Evolutionary conservation across 2,329 filamentous ascomycete genomes (phyloP).

Genomic region (Penicillium vulpinum): DNA sequence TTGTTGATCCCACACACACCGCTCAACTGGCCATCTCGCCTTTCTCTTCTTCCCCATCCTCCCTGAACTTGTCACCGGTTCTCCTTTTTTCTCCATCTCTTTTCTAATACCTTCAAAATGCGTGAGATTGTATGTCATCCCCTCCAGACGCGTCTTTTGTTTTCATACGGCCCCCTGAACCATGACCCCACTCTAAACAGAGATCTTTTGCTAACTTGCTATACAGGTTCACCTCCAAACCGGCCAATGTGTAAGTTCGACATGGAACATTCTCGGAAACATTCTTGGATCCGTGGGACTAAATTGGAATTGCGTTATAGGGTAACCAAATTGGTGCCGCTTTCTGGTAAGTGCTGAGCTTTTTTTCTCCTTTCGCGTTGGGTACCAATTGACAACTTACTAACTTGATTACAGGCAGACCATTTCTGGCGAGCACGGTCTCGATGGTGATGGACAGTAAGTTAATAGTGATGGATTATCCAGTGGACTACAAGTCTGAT

Average conservation of each 20-base stretch:
- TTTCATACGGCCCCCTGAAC: conserved; percentile 33
- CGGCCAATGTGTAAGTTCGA: conserved; percentile 88
- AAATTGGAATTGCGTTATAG: conserved; percentile 52
- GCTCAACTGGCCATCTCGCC: conserved; percentile 27
- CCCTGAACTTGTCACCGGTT: conserved; percentile 23
- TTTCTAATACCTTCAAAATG: conserved; percentile 47
- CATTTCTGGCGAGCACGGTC: conserved; percentile 89
- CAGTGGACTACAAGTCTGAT: conserved; percentile 25
- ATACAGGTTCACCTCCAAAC: conserved; percentile 99
- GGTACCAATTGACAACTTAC: conserved; percentile 28
- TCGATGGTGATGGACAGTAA: conserved; percentile 67
- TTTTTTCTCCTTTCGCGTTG: conserved; percentile 2
- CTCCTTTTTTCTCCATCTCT: conserved; percentile 16
- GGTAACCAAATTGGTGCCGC: conserved; percentile 99
- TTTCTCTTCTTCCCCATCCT: conserved; percentile 28
- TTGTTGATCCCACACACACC: conserved; percentile 38
- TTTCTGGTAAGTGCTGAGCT: conserved; percentile 72
- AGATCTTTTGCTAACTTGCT: conserved; percentile 43
- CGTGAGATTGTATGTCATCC: conserved; percentile 66
- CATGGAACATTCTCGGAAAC: conserved; percentile 5
- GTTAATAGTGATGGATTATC: not conserved
- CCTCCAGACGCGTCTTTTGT: conserved; percentile 39
- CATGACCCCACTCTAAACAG: conserved; percentile 32
- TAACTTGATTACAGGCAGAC: conserved; percentile 64
- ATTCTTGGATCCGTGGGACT: conserved; percentile 20